Base-by-base conservation (phyloP, 345 rosid genomes). In the Euphorbia pulcherrima region DNA sequence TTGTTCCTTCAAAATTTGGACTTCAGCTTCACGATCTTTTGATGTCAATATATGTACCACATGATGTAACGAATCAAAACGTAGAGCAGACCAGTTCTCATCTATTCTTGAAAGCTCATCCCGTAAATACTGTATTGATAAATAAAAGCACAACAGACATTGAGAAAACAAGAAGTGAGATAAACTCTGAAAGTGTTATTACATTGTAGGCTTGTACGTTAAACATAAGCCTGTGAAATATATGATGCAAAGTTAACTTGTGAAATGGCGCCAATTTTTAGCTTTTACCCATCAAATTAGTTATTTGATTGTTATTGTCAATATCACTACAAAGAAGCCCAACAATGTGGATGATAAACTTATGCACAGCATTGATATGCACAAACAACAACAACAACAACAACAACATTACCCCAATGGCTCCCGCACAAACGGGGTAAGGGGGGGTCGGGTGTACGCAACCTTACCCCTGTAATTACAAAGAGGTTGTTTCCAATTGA, bases 11-110 rank as follows among this genome's bases (percentile, higher is more conserved):
- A 95, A 79, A 74, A 78, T 29, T 72, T 74, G 88, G 72, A 83
- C 79, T 65, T 95, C 97, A 67, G 79, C 85, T 74, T 92, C 97
- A 51, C 99, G 96, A 76, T 95, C 97, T 80, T 83, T 90, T 23
- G 99, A 95, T 21, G 99, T 92, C 80, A 95, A 77, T 70, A 92
- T 95, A 68, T 86, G 96, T 48, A 95, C 98, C 44, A 95, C 98
- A 77, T 92, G 97, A 71, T 97, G 97, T 72, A 95, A 84, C 21
- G 99, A 89, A 79, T 95, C 99, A 82, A 95, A 95, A 50, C 97
- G 92, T 67, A 96, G 88, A 70, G 85, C 87, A 62, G 90, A 88
- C 99, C 99, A 95, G 75, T 83, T 88, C 78, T 90, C 96, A 77
- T 88, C 92, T 66, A 95, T 82, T 73, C 76, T 84, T 74, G 83